Base-by-base conservation (phyloP, 768 basidiomycete genomes). In the Phylloporus sp. region DNA sequence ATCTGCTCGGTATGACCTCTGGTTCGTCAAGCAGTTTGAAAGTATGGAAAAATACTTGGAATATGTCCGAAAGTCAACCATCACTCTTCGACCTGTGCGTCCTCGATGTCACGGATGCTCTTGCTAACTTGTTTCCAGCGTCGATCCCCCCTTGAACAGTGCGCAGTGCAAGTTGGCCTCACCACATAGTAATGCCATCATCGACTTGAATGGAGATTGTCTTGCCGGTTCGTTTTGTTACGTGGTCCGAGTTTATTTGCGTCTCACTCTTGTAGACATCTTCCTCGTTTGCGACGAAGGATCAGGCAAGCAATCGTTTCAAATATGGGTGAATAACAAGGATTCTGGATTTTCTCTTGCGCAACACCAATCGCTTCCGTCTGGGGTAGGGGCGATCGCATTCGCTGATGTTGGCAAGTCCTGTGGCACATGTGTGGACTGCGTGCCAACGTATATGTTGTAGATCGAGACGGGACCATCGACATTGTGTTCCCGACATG, bases 181-280 rank as follows among this genome's bases (percentile, higher is more conserved):
- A 53, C 94, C 95, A 6, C 96, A 98, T 61, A 92, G 88, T 61
- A 96, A 94, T 65, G 94, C 93, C 0, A 86, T 93, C 15, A 78
- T 98, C 5, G 96, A 99, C 59, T 70, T 99, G 31, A 81, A 98
- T 51, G 96, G 96, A 11, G 96, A 99, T 64, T 98, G 96, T 64
- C 74, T 96, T 4, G 91, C 94, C 52, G 91, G 91, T 86, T 50
- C 22, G 50, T 48, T 8, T 27, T 8, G 28, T 18, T 17, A 14
- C 2, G 1, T 17, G 5, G 6, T 11, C 9, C 15, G 38, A 17
- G 18, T 3, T 28, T 24, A 9, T 41, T 50, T 18, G 48, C 28
- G 55, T 24, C 29, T 38, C 46, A 11, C 23, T 21, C 39, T 24
- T 48, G 49, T 50, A 87, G 95, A 99, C 56, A 69, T 98, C 4